Evolutionary conservation across 495 filamentous ascomycete genomes (phyloP), one percentile per base, ranked within the genome.

Genomic region (Oleoguttula mirabilis): DNA sequence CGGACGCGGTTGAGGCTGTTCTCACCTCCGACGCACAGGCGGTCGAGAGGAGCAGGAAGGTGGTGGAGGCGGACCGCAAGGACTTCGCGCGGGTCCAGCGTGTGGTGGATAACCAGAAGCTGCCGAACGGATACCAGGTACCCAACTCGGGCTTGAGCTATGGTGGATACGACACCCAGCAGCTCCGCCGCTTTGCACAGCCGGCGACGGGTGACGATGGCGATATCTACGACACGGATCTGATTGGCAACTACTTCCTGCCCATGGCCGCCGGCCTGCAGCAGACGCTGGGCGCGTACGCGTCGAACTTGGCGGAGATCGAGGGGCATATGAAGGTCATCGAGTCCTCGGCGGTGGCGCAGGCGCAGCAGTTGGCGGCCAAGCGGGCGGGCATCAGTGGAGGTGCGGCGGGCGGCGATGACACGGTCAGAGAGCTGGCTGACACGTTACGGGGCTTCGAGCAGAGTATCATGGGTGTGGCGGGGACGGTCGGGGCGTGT

Each of bases 251-350:
- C 36, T 92, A 80, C 60, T 92, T 94, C 60, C 76, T 73, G 4
- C 70, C 69, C 32, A 75, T 80, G 14, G 71, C 79, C 0, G 76
- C 84, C 34, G 82, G 80, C 50, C 79, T 93, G 73, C 63, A 70
- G 6, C 59, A 66, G 5, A 78, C 79, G 21, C 69, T 88, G 23
- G 66, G 70, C 5, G 68, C 62, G 48, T 86, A 87, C 56, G 71
- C 76, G 48, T 61, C 65, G 21, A 84, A 80, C 45, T 61, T 94
- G 36, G 66, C 71, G 35, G 85, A 93, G 58, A 85, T 94, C 38
- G 86, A 94, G 61, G 69, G 75, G 49, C 84, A 90, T 57, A 66
- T 94, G 35, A 68, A 79, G 36, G 76, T 78, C 3, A 76, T 94
- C 17, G 84, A 92, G 55, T 64, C 67, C 7, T 74, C 72, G 20